Conservation (phyloP, 2,329 filamentous ascomycete species). For the Sphaerulina vaccinii region DNA sequence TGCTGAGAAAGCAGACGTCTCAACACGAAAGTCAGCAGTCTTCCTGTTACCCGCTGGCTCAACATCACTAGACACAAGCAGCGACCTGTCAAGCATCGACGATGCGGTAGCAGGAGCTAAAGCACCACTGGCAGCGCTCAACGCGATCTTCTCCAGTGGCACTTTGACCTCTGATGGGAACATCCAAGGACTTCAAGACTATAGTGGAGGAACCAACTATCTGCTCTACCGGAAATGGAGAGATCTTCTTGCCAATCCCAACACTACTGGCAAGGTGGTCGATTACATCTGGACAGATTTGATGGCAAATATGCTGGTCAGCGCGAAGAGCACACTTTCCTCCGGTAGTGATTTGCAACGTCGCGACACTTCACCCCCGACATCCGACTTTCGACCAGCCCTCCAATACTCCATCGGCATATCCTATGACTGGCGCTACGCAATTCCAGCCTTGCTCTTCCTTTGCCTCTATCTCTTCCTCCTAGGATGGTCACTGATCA, state of each 20-base stretch:
- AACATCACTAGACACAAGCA: not conserved
- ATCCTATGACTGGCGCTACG: slow-evolving; percentile 17
- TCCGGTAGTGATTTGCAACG: too few relatives aligned
- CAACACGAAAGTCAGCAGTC: not conserved
- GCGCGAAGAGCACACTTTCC: slow-evolving; percentile 9
- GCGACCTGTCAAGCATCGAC: not conserved
- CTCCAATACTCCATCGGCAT: slow-evolving; percentile 4
- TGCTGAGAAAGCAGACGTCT: not conserved
- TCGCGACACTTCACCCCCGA: not conserved
- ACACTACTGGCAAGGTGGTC: slow-evolving; percentile 4
- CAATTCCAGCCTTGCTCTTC: slow-evolving; percentile 15
- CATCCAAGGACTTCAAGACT: slow-evolving; percentile 5
- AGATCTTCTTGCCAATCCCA: not conserved
- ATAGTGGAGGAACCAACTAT: slow-evolving; percentile 12
- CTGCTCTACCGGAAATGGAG: slow-evolving; percentile 12
- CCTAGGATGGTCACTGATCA: not conserved
- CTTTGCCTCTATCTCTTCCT: slow-evolving; percentile 3
- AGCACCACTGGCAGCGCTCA: slow-evolving; percentile 6
- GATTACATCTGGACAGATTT: slow-evolving; percentile 18
- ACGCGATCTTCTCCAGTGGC: not conserved
- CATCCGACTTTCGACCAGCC: not conserved
- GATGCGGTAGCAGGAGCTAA: slow-evolving; percentile 9
- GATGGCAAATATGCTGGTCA: slow-evolving; percentile 14
- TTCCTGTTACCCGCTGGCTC: slow-evolving; percentile 11
- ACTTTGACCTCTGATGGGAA: not conserved